Percentiles rank a stretch among this genome's conserved stretches.
These are phyloP conservation scores for Pavlovales sp. DNA, from an alignment of 208 protist genomes.

Conservation along the genomic window DNA sequence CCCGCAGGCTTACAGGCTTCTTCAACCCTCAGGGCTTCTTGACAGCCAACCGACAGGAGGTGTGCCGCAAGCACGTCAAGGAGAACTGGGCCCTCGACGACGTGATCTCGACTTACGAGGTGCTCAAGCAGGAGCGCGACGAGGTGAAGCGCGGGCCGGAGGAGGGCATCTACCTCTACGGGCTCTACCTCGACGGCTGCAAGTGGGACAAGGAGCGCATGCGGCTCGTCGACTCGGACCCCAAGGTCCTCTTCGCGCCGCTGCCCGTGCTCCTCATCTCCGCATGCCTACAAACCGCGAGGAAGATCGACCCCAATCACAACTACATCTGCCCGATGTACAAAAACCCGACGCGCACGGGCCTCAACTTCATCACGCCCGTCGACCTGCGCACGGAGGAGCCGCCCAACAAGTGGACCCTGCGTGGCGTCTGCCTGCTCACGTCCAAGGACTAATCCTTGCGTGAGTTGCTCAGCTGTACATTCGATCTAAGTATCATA, in stretches of 20 bases:
- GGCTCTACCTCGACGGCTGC: conserved; percentile 92
- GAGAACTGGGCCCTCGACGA: conserved; percentile 92
- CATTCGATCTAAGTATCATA: too few relatives aligned
- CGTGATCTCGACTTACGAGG: conserved; percentile 85
- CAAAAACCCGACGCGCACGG: conserved; percentile 85
- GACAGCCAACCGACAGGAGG: conserved; percentile 94
- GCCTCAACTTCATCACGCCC: conserved; percentile 92
- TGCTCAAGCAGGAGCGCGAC: conserved; percentile 66
- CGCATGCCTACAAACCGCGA: conserved; percentile 72
- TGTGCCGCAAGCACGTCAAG: conserved; percentile 62
- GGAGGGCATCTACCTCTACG: conserved; percentile 92
- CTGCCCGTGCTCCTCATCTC: conserved; percentile 91
- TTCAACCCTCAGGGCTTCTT: conserved; percentile 97
- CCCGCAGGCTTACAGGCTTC: conserved; percentile 76
- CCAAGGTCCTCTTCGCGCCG: conserved; percentile 86
- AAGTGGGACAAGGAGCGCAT: conserved; percentile 86
- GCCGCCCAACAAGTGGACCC: conserved; percentile 88
- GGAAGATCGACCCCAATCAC: conserved; percentile 62
- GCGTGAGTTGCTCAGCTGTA: too few relatives aligned
- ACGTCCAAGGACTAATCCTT: conserved; percentile 33
- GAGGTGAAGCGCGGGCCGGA: conserved; percentile 71
- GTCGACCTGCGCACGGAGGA: conserved; percentile 83
- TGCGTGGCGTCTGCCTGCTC: conserved; percentile 77
- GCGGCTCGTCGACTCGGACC: conserved; percentile 67
- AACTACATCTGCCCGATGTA: conserved; percentile 94